Evolutionary conservation across 805 yeast species (phyloP), one percentile per base, ranked within the genome.

Genomic region (Myxozyma kluyveri): DNA sequence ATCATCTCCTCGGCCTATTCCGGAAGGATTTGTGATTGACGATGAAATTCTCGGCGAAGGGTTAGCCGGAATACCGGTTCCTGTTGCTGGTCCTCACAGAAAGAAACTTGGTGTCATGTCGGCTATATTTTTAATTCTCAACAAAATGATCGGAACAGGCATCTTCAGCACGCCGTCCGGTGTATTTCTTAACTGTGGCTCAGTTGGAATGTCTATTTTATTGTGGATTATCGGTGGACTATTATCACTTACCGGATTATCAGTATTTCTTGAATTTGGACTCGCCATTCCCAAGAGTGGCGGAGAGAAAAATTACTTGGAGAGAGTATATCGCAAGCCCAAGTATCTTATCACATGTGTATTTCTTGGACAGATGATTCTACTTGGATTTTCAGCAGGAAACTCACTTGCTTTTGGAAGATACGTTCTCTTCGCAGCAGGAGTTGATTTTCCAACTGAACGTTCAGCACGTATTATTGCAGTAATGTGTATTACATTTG

Each of bases 81-180:
- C 18, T 29, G n/a, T n/a, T n/a, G 33, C 12, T 9, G 33, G 33
- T 9, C 37, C 40, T 6, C 36, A 35, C 6, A 18, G 39, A 27
- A 31, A 29, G 21, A 54, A 54, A 23, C 43, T 71, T 19, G 74
- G 75, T 2, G 57, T 67, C 2, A 35, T 56, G 2, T 67, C 72
- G 1, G 67, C 74, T 1, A 61, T 66, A 18, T 67, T 69, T 29
- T 61, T 84, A 47, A 79, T 82, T 64, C 70, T 83, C 55, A 84
- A 84, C 67, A 75, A 84, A 61, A 83, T 83, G 79, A 77, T 84
- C 47, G 90, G 90, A 38, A 82, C 88, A 2, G 90, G 89, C 24
- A 81, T 84, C 35, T 84, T 83, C 67, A 74, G 83, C 37, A 80
- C 86, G 3, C 84, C 88, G 0, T 78, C 86, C 3, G 75, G 83